Base-by-base conservation (phyloP, 2,329 filamentous ascomycete genomes). In the Exophiala alcalophila region DNA sequence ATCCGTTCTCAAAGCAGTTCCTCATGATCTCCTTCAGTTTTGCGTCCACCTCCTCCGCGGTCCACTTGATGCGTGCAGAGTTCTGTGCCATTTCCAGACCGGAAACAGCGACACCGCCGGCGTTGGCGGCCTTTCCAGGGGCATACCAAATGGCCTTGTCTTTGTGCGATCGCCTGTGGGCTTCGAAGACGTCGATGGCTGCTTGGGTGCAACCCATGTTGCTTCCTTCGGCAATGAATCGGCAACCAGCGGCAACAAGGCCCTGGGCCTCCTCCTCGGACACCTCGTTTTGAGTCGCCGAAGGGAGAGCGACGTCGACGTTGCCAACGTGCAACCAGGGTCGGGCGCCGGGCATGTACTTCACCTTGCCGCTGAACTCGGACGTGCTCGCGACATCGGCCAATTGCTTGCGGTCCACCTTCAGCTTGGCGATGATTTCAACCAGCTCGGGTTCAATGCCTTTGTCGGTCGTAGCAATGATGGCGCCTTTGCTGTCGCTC, bases 71-170 rank as follows among this genome's bases (percentile, higher is more conserved):
- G 49, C 91, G 84, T 68, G 83, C 71, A 55, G 84, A 91, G 80
- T 98, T 97, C 80, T 98, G 92, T 5, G 91, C 90, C 92, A 98
- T 98, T 78, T 98, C 92, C 30, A 98, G 81, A 59, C 92, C 92
- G 2, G 89, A 95, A 27, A 98, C 92, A 44, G 92, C 92, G 44
- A 97, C 92, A 76, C 92, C 92, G 67, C 92, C 92, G 57, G 88
- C 89, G 75, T 97, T 97, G 72, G 91, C 87, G 21, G 92, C 92
- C 80, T 97, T 97, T 58, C 88, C 91, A 36, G 91, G 91, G 12
- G 86, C 92, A 69, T 97, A 97, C 92, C 92, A 98, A 67, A 95
- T 81, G 48, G 86, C 80, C 38, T 69, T 68, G 54, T 79, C 80
- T 73, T 87, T 81, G 65, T 78, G 78, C 64, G 74, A 66, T 59